Conservation (phyloP, 768 basidiomycete genomes). For the Lactarius sanguifluus region DNA sequence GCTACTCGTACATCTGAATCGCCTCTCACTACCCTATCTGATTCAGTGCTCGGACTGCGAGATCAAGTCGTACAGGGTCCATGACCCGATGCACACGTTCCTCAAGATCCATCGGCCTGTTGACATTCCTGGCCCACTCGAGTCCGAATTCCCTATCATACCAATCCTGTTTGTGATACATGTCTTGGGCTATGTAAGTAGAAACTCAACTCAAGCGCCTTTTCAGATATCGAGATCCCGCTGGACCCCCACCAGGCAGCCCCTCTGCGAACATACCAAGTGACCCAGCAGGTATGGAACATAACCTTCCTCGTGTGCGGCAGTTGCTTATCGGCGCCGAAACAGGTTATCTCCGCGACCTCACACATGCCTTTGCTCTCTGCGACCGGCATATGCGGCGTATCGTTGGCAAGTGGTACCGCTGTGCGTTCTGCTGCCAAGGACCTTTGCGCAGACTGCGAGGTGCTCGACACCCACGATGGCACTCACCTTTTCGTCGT, state of each 20-base stretch:
- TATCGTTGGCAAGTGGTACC: slow-evolving; percentile 88
- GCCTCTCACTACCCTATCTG: not conserved
- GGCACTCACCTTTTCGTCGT: slow-evolving; percentile 82
- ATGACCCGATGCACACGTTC: slow-evolving; percentile 85
- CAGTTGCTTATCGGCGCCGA: too few species aligned
- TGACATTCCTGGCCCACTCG: slow-evolving; percentile 48
- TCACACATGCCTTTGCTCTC: slow-evolving; percentile 64
- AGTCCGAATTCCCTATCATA: slow-evolving; percentile 58
- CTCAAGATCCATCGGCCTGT: slow-evolving; percentile 85
- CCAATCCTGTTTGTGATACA: slow-evolving; percentile 57
- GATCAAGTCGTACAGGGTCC: slow-evolving; percentile 67
- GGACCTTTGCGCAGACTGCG: slow-evolving; percentile 86
- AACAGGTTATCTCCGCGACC: slow-evolving; percentile 28
- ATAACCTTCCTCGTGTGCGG: slow-evolving; percentile 16
- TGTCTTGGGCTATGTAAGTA: not conserved
- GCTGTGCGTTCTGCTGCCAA: slow-evolving; percentile 80
- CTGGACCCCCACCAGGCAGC: slow-evolving; percentile 45
- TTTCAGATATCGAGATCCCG: slow-evolving; percentile 61
- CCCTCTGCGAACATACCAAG: slow-evolving; percentile 39
- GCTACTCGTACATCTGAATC: not conserved
- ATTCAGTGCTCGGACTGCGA: slow-evolving; percentile 81
- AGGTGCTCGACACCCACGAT: slow-evolving; percentile 70
- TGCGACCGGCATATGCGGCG: slow-evolving; percentile 85
- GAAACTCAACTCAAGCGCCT: not conserved
- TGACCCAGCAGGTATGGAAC: slow-evolving; percentile 56